A percentile compares a stretch with the other conserved stretches of the same genome.
These are phyloP conservation scores for Actinomucor elegans DNA, from an alignment of 371 early-diverging fungal species.

Conservation along the genomic window DNA sequence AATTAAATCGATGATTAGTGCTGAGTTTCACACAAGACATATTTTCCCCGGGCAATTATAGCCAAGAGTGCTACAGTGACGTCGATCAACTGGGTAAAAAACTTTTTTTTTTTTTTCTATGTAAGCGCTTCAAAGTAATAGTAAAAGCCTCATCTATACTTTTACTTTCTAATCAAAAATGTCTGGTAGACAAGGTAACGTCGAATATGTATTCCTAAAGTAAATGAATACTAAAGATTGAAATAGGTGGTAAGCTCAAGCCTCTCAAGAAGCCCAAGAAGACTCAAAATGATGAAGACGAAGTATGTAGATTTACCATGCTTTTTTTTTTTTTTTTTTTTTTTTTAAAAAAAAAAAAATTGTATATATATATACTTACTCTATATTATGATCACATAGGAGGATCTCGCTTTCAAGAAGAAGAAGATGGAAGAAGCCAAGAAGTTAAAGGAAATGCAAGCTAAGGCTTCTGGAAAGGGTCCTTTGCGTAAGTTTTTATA, in stretches of 20 bases:
- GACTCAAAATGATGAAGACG: slow-evolving; percentile 57
- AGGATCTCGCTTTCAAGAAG: slow-evolving; percentile 81
- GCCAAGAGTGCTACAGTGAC: too few species aligned
- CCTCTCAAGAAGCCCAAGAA: slow-evolving; percentile 83
- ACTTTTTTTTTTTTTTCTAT: too few species aligned
- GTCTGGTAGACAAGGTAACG: slow-evolving; percentile 64
- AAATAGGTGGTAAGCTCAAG: slow-evolving; percentile 75
- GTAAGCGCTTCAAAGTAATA: too few species aligned
- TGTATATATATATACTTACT: neutral
- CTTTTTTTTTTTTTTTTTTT: too few species aligned
- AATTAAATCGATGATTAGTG: too few species aligned
- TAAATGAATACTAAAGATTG: neutral
- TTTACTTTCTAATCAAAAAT: slow-evolving; percentile 27
- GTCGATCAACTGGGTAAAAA: too few species aligned
- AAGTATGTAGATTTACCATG: slow-evolving; percentile 32
- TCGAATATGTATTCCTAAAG: neutral
- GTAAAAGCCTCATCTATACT: slow-evolving; percentile 13
- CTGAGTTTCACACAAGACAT: too few species aligned
- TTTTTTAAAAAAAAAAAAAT: neutral
- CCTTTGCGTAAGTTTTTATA: slow-evolving; percentile 66
- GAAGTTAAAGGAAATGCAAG: slow-evolving; percentile 78
- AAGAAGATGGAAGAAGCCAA: slow-evolving; percentile 82
- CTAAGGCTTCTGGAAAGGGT: slow-evolving; percentile 77
- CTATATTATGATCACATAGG: slow-evolving; percentile 21
- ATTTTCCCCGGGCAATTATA: too few species aligned